Conservation (phyloP, 2,329 filamentous ascomycete species). For the Fusarium sp. region DNA sequence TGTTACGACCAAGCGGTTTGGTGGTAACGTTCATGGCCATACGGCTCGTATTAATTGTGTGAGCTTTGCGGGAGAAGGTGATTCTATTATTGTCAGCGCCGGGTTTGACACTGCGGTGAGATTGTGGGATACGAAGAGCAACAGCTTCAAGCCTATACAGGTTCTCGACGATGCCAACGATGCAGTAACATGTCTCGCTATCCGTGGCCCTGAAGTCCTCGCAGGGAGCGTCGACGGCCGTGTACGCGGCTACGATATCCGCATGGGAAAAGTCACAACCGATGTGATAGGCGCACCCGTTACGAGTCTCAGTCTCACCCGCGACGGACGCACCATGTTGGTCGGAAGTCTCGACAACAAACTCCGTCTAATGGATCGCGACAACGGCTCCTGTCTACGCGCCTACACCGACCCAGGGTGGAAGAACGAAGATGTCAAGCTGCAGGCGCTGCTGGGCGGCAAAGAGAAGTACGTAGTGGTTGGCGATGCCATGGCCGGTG, state of each 20-base stretch:
- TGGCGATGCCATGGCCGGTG: slow-evolving; percentile 75
- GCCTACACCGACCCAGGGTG: slow-evolving; percentile 71
- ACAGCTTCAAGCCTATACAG: slow-evolving; percentile 74
- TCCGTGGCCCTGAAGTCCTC: slow-evolving; percentile 69
- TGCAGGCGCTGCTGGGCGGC: slow-evolving; percentile 79
- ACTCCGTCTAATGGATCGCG: slow-evolving; percentile 83
- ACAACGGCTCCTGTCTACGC: slow-evolving; percentile 77
- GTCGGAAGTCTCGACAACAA: slow-evolving; percentile 81
- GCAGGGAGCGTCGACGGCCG: slow-evolving; percentile 87
- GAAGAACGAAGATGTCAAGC: slow-evolving; percentile 77
- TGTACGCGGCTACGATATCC: slow-evolving; percentile 83
- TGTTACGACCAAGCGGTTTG: slow-evolving; percentile 80
- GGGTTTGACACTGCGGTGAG: slow-evolving; percentile 81
- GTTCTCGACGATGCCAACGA: slow-evolving; percentile 79
- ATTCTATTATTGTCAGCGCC: slow-evolving; percentile 77
- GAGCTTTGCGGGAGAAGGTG: slow-evolving; percentile 80
- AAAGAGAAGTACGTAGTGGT: slow-evolving; percentile 82
- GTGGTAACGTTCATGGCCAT: slow-evolving; percentile 71
- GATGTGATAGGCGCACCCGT: slow-evolving; percentile 79
- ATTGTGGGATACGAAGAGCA: slow-evolving; percentile 76
- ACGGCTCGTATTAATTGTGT: slow-evolving; percentile 81
- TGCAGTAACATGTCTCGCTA: slow-evolving; percentile 66
- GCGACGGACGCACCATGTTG: slow-evolving; percentile 79
- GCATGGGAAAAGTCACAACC: slow-evolving; percentile 76
- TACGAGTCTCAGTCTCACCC: slow-evolving; percentile 79